Conservation (phyloP, 2,329 filamentous ascomycete species). For the Fusarium annulatum region DNA sequence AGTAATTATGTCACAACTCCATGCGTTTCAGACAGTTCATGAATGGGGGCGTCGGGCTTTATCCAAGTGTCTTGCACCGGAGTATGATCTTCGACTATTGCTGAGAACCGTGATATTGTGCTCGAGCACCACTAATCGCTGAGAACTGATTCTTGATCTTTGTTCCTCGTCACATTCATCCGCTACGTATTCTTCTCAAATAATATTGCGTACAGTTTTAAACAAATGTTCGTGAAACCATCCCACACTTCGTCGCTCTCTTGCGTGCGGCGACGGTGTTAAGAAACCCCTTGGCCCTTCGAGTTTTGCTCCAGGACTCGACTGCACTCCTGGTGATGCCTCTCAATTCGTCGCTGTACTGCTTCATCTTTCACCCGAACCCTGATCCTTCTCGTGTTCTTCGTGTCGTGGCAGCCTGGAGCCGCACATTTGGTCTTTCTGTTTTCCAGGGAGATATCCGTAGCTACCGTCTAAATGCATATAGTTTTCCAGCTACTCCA, state of each 20-base stretch:
- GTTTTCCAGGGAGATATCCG: not conserved
- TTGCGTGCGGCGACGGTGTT: not conserved
- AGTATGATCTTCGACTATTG: too few relatives aligned
- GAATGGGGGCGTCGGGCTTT: not conserved
- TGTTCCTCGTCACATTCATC: rapidly evolving
- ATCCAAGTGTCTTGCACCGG: too few relatives aligned
- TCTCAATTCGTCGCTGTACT: not conserved
- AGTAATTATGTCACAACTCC: not conserved
- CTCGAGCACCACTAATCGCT: not conserved
- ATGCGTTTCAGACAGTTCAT: not conserved
- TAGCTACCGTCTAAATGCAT: too few relatives aligned
- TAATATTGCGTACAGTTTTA: rapidly evolving
- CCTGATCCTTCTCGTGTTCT: not conserved
- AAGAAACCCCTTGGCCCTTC: too few relatives aligned
- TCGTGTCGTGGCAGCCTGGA: rapidly evolving
- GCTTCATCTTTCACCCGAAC: not conserved
- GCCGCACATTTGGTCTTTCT: too few relatives aligned
- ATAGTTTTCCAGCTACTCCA: too few relatives aligned
- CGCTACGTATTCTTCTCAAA: rapidly evolving
- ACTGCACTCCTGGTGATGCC: rapidly evolving
- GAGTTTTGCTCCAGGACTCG: not conserved
- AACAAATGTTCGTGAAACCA: not conserved
- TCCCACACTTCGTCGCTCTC: rapidly evolving
- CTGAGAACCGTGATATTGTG: too few relatives aligned
- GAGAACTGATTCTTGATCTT: too few relatives aligned